Evolutionary conservation across 352 stramenopile species (phyloP).

Genomic region (Globisporangium apiculatum): DNA sequence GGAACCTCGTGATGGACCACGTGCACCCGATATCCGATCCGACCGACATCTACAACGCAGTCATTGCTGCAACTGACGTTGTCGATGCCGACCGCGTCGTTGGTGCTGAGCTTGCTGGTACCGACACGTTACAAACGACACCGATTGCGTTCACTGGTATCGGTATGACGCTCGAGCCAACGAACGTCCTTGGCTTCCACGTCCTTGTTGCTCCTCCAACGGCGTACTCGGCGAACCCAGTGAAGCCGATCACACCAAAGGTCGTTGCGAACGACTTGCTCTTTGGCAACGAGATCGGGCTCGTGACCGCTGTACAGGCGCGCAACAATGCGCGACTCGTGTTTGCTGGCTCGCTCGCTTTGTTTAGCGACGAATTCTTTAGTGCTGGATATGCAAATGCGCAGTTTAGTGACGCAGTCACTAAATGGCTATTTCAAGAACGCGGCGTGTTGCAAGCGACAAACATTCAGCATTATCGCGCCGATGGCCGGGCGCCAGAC

Average conservation of each 20-base stretch:
- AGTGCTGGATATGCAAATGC: constrained; percentile 61
- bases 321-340: constrained; percentile 90
- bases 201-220: constrained; percentile 69
- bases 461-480: constrained; percentile 82
- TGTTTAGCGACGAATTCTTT: constrained; percentile 88
- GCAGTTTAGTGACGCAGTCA: constrained; percentile 62
- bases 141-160: constrained; percentile 72
- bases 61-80: constrained; percentile 64
- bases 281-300: constrained; percentile 68
- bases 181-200: constrained; percentile 80
- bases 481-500: constrained; percentile 73
- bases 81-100: constrained; percentile 63
- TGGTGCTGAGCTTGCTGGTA: constrained; percentile 29
- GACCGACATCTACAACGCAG: constrained; percentile 71
- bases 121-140: constrained; percentile 30
- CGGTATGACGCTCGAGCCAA: constrained; percentile 75
- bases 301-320: constrained; percentile 82
- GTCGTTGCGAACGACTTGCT: constrained; percentile 53
- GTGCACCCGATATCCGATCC: constrained; percentile 50
- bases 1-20: constrained; percentile 85
- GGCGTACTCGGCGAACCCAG: constrained; percentile 76
- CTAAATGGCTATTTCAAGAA: constrained; percentile 86
- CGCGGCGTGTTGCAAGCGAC: constrained; percentile 80
- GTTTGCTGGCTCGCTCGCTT: constrained; percentile 79
- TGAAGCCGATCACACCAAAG: constrained; percentile 63